These are phyloP conservation scores for Candida albicans DNA, from an alignment of 1,139 yeast genomes.

Conservation along the genomic window DNA sequence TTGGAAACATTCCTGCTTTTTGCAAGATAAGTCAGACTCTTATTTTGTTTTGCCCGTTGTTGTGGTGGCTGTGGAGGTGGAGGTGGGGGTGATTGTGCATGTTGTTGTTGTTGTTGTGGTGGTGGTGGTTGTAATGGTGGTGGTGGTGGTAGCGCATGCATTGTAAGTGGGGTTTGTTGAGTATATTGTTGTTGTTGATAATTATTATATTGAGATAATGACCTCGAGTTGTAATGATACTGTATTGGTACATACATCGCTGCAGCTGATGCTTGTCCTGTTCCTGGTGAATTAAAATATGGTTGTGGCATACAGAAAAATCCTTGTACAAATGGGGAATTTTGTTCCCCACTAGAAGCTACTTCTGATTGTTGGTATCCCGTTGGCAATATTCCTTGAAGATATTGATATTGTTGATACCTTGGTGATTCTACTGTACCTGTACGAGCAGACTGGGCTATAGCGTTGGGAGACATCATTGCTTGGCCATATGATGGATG, in stretches of 20 bases:
- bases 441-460: neutral
- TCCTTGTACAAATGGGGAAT: neutral
- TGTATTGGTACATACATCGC: slow-evolving; percentile 1
- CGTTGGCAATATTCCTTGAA: neutral
- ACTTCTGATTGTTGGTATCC: neutral
- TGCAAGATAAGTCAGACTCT: too few relatives aligned
- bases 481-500: neutral
- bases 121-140: neutral
- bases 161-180: neutral
- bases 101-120: neutral
- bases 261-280: too few relatives aligned
- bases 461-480: neutral
- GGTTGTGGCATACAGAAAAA: slow-evolving; percentile 2
- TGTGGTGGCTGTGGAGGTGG: neutral
- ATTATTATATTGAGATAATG: slow-evolving; percentile 2
- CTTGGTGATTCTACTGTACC: neutral
- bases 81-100: neutral
- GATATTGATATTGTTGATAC: neutral
- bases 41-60: neutral
- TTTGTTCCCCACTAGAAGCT: neutral
- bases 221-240: neutral
- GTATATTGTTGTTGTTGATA: neutral
- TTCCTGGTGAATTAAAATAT: neutral
- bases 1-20: neutral
- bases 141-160: neutral